Evolutionary conservation across 164 flowering plant genomes (phyloP).

Genomic region (Tinospora cordifolia): DNA sequence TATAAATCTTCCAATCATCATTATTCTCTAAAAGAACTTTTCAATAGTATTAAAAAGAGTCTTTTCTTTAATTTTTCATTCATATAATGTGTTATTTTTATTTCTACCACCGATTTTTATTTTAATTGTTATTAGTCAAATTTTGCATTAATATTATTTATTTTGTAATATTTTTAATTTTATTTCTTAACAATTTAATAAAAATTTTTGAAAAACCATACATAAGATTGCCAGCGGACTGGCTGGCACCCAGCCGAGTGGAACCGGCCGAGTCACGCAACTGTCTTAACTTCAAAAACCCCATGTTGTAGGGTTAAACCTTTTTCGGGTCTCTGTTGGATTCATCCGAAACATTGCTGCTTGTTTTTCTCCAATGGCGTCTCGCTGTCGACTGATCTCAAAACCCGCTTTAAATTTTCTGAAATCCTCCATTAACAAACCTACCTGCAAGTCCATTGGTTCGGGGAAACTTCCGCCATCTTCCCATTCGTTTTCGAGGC

Average conservation of each 20-base stretch:
- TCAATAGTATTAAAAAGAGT: no score
- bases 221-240: no score
- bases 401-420: slow-evolving; percentile 41
- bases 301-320: slow-evolving; percentile 14
- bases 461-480: slow-evolving; percentile 26
- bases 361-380: slow-evolving; percentile 40
- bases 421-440: slow-evolving; percentile 41
- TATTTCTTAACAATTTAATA: no score
- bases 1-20: no score
- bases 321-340: background rate
- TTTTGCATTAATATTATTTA: no score
- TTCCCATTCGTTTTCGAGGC: slow-evolving; percentile 37
- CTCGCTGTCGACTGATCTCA: slow-evolving; percentile 62
- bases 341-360: background rate
- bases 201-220: no score
- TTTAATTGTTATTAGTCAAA: no score
- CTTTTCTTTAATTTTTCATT: no score
- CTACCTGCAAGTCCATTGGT: slow-evolving; percentile 31
- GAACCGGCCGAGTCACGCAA: background rate
- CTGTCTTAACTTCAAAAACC: background rate
- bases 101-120: no score
- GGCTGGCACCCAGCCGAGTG: background rate
- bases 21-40: no score
- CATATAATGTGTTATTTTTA: no score
- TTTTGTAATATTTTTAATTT: no score